Base-by-base conservation (phyloP, 2,329 filamentous ascomycete genomes). In the Cephalotrichum gorgonifer region DNA sequence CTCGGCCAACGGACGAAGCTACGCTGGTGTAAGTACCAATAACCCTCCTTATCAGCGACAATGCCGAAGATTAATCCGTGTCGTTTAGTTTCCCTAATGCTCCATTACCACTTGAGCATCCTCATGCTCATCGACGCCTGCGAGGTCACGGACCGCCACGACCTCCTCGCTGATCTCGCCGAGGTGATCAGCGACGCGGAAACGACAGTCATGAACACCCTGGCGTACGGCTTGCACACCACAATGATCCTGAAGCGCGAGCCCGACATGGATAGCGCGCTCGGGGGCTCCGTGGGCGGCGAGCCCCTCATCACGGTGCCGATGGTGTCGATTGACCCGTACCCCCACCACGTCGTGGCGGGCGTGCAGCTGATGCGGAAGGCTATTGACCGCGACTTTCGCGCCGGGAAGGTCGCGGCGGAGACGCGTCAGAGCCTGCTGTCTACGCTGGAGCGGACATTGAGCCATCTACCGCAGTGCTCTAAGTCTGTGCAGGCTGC, bases 41-140 rank as follows among this genome's bases (percentile, higher is more conserved):
- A 9, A 9, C 20, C 27, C 15, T 30, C 9, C 3, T 17, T 12
- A 30, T 27, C 28, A 26, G 41, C 17, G 6, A 17, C 23, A 20
- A 5, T 41, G 8, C 25, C 28, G 6, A 49, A 52, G 22, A 54
- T 41, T n/a, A 3, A 17, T 15, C 14, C 11, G 9, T 1, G 25
- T 17, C 15, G 3, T n/a, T 20, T 20, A 61, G 60, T 62, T 48
- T 62, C 60, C 15, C 56, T 62, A 1, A 63, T 62, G 61, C 54
- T 64, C 11, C 61, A 64, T 38, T 64, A 63, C 26, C 58, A 64
- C 23, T 54, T 64, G 5, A 62, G 61, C 51, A 62, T 64, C 7
- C 38, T 64, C 1, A 60, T 63, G 55, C 47, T 63, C 1, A 50
- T 58, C 1, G 61, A 64, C 25, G 56, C 57, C 2, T 58, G 63